Evolutionary conservation across 768 basidiomycete genomes (phyloP).

Genomic region (Tephrocybe sp.): DNA sequence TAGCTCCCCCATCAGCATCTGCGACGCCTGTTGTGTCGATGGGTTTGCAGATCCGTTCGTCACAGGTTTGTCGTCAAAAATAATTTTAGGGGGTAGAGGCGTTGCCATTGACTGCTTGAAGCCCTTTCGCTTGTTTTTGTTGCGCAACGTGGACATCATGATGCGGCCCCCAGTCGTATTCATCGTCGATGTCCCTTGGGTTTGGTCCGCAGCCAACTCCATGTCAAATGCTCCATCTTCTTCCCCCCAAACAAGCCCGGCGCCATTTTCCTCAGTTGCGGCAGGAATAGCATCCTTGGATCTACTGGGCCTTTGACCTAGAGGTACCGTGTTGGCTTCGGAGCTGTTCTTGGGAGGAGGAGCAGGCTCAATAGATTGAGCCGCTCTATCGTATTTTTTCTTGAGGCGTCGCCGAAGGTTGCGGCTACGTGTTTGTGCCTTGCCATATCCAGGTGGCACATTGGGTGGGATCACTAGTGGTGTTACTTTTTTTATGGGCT

Average conservation of each 20-base stretch:
- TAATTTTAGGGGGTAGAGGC: conserved; percentile 49
- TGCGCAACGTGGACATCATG: conserved; percentile 58
- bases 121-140: conserved; percentile 75
- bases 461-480: conserved; percentile 5
- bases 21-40: not conserved
- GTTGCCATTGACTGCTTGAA: conserved; percentile 53
- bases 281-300: not conserved
- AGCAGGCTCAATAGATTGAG: conserved; percentile 9
- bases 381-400: conserved; percentile 25
- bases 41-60: not conserved
- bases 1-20: conserved; percentile 7
- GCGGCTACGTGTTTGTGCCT: conserved; percentile 13
- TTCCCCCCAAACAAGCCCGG: not conserved
- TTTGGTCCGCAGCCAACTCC: not conserved
- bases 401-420: conserved; percentile 14
- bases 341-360: conserved; percentile 32
- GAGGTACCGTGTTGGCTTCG: conserved; percentile 43
- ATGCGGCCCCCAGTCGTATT: conserved; percentile 21
- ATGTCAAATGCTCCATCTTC: conserved; percentile 13
- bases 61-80: conserved; percentile 36
- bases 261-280: not conserved
- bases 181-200: conserved; percentile 2
- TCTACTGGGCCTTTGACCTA: conserved; percentile 27
- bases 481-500: too few species aligned
- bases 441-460: conserved; percentile 21